Percentiles rank a stretch among this genome's conserved stretches.
Conservation (phyloP, 23 red algal genomes). For the Cyanidioschyzon merolae region DNA sequence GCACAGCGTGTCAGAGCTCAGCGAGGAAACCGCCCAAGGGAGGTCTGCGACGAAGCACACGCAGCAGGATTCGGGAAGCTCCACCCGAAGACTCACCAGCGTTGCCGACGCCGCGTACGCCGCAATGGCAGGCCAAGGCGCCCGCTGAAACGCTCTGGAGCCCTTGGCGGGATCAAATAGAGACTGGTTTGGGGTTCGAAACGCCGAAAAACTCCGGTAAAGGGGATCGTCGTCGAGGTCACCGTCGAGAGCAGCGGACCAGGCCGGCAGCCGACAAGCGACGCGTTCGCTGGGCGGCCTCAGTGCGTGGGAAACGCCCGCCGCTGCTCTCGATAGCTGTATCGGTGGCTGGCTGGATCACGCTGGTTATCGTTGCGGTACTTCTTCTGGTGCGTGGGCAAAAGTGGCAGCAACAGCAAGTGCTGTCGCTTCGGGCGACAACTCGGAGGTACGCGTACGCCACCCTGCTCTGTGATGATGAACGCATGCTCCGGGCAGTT, state of each 20-base stretch:
- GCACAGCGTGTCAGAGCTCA: not conserved
- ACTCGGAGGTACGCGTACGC: constrained; percentile 35
- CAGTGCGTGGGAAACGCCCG: not conserved
- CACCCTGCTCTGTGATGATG: constrained; percentile 50
- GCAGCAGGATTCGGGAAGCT: not conserved
- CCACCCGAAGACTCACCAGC: not conserved
- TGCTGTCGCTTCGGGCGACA: not conserved
- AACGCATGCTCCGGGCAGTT: constrained; percentile 48
- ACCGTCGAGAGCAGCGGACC: not conserved
- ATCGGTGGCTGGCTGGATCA: not conserved
- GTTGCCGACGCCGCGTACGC: not conserved
- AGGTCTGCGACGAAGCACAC: not conserved
- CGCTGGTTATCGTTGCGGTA: not conserved
- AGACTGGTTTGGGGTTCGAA: not conserved
- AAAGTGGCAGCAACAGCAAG: not conserved
- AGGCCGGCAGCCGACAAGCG: not conserved
- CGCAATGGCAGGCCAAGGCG: not conserved
- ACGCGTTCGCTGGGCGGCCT: not conserved
- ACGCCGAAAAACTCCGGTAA: too few species aligned
- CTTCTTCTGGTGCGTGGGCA: not conserved
- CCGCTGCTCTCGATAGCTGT: not conserved
- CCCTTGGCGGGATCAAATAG: not conserved
- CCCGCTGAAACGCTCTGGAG: not conserved
- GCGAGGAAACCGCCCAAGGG: not conserved
- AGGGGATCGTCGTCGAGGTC: too few species aligned